Evolutionary conservation across 352 stramenopile genomes (phyloP).

Genomic region (Globisporangium lucens): DNA sequence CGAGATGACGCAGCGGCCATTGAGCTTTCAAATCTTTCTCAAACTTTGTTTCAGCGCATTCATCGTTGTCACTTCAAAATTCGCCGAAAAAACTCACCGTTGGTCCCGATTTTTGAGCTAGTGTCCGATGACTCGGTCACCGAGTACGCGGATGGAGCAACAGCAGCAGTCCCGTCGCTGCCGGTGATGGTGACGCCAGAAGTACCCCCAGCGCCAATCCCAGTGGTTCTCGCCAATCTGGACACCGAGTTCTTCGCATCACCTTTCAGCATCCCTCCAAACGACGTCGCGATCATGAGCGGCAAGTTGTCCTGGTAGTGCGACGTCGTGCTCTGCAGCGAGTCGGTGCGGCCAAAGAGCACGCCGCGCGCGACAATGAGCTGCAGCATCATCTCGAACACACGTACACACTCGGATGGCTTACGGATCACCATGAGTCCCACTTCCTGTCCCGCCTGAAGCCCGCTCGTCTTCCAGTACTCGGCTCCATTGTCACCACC

Average conservation of each 20-base stretch:
- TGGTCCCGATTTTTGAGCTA: slow-evolving; percentile 2
- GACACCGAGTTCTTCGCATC: neutral
- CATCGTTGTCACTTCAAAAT: too few species aligned
- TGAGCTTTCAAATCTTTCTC: too few species aligned
- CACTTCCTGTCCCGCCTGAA: slow-evolving; percentile 23
- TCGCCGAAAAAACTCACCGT: neutral
- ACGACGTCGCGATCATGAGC: slow-evolving; percentile 22
- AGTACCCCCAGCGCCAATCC: neutral
- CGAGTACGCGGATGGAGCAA: neutral
- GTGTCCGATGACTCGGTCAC: slow-evolving; percentile 14
- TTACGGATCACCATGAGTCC: slow-evolving; percentile 27
- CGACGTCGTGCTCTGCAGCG: slow-evolving; percentile 22
- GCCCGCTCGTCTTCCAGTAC: slow-evolving; percentile 23
- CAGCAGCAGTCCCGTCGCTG: neutral
- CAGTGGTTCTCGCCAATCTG: neutral
- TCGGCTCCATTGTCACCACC: slow-evolving; percentile 21
- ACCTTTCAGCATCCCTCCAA: neutral
- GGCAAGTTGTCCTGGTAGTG: slow-evolving; percentile 38
- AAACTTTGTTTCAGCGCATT: too few species aligned
- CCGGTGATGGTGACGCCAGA: neutral
- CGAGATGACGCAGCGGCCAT: too few species aligned
- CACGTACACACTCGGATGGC: slow-evolving; percentile 31
- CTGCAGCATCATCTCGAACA: slow-evolving; percentile 53
- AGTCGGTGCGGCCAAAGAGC: slow-evolving; percentile 19
- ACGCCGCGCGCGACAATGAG: slow-evolving; percentile 42